Evolutionary conservation across 2,329 filamentous ascomycete species (phyloP), one percentile per base, ranked within the genome.

Genomic region (Phialocephala subalpina): DNA sequence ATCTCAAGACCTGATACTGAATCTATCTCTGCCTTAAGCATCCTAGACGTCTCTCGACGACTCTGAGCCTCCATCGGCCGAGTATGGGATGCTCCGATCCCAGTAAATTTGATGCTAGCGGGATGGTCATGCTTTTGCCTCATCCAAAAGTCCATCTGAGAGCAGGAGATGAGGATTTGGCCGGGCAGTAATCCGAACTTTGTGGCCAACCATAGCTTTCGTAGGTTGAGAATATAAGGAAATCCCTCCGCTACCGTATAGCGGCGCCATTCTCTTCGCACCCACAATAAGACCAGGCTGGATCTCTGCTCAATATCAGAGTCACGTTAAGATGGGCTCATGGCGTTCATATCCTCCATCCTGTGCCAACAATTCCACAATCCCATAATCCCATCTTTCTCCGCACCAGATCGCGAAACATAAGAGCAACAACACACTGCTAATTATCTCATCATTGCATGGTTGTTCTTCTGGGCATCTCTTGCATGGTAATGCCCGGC

Each of bases 181-280:
- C 45, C 27, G 22, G 4, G 11, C 49, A 16, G 22, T 16, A n/a
- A 53, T 53, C 11, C 49, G 18, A 25, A 29, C 8, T 25, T 6
- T 47, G 22, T 35, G 11, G n/a, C 52, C 25, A 45, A 40, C 36
- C 36, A 27, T 7, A 56, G 4, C 14, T 27, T 56, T 25, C 18
- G 58, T 36, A 27, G 49, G 11, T 18, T 33, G 22, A 42, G 27
- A 40, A 36, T 16, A 36, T 60, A n/a, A 69, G 67, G 63, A 65
- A 59, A 52, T 59, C 49, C 66, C 69, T 71, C 67, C 66, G 69
- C 35, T 25, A 56, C 9, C 29, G 38, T 22, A 61, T 63, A 63
- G 58, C 61, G 63, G 57, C 33, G 58, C 45, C 35, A 57, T 16
- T 38, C 55, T 60, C 27, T 62, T 55, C 58, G n/a, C 40, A 11